Base-by-base conservation (phyloP, 805 yeast species). In the Teunomyces atbi region DNA sequence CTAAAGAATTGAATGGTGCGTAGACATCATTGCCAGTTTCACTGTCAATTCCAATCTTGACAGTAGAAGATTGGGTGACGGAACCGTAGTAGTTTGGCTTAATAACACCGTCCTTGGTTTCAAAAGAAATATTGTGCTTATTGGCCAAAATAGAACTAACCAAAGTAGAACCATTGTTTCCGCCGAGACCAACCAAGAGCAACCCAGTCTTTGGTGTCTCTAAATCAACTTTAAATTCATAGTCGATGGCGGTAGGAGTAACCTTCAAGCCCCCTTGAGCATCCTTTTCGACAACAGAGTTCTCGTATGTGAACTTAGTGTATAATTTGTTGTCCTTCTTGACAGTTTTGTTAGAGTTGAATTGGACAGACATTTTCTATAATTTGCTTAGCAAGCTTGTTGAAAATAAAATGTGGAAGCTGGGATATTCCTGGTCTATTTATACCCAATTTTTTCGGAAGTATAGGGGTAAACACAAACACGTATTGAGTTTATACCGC, bases 111-210 rank as follows among this genome's bases (percentile, higher is more conserved):
- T 83, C 83, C 71, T 89, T 90, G 58, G 86, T 89, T 62, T 87
- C 82, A 73, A 91, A 91, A 43, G 80, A 68, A 52, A 91, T 65
- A 51, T 86, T 78, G 65, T 87, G 77, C 60, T 84, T 89, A 76
- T 91, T 91, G 49, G 97, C 96, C 54, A 86, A 79, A 43, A 84
- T 76, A 7, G 97, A 84, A 38, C 92, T 90, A 45, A 90, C 81
- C 54, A 92, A 77, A 11, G 98, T 91, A 48, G 97, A 79, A 68
- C 97, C 98, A 63, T 91, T 91, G 77, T 91, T 91, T 69, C 98
- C 98, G 58, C 97, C 97, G 55, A 91, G 77, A 57, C 98, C 98
- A 29, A 91, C 97, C 52, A 92, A 77, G 82, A 91, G 69, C 52
- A 91, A 74, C 58, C 98, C 98, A 41, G 89, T 78, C 68, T 85